Base-by-base conservation (phyloP, 73 alveolate genomes). In the Symbiodinium pilosum region DNA sequence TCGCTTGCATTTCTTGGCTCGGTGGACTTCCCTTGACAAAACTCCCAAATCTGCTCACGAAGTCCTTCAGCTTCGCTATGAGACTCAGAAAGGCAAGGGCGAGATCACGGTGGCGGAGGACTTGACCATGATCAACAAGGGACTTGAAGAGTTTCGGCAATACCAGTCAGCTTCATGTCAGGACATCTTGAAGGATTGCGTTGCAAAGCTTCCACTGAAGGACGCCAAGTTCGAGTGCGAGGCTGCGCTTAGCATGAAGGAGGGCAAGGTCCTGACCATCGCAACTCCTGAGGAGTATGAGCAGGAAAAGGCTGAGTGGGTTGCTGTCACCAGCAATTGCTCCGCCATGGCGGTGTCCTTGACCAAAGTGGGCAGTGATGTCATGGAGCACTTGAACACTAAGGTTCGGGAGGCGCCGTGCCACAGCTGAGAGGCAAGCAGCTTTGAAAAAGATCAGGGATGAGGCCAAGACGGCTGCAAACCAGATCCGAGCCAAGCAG, bases 391-490 rank as follows among this genome's bases (percentile, higher is more conserved):
- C 44, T 21, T 85, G 81, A 34, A 28, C 77, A 85, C 93, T 16
- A 85, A 43, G 44, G 93, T 8, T 8, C 93, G 93, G 14, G 93
- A 85, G 44, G 26, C 93, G 93, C 43, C 51, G 44, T 6, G 30
- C 14, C 40, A 16, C 11, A 3, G 77, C 47, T 0, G 54, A 85
- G 28, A 43, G 73, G 77, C 81, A 43, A 43, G 77, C 11, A 12
- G 93, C 93, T 30, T 43, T 85, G 81, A 85, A 85, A 30, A 40
- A 47, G 28, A 43, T 85, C 14, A 42, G 93, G 7, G 93, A 85
- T 1, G 36, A 43, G 0, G 93, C 93, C 43, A 85, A 43, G 7
- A 39, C 40, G 0, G 93, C 93, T 4, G 93, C 93, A 12, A 77
- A 20, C 7, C 47, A 85, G 36, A 43, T 85, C 47, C 47, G 54